Evolutionary conservation across 345 rosid genomes (phyloP), one percentile per base, ranked within the genome.

Genomic region (Turnera subulata): DNA sequence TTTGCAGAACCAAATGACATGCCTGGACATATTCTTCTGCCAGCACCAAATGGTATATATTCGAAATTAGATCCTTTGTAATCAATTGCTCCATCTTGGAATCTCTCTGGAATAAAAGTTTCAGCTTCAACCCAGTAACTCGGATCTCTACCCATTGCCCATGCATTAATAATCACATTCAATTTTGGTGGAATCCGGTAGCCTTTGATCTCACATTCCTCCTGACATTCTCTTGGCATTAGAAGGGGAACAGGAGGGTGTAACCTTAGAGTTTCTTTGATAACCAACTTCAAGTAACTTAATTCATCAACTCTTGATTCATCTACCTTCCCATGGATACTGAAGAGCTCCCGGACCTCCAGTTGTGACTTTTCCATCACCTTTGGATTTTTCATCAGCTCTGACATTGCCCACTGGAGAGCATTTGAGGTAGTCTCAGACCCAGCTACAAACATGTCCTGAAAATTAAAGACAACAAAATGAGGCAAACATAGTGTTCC

Each of bases 141-240:
- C 0, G 43, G 18, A 29, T 62, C 57, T 15, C 58, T 62, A 1
- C 42, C 58, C n/a, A n/a, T n/a, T n/a, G n/a, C n/a, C n/a, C n/a
- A n/a, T n/a, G n/a, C n/a, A n/a, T n/a, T n/a, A n/a, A 62, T 43
- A 7, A 58, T 32, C 1, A 58, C 25, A 20, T 58, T 46, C 0
- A 44, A n/a, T 18, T 57, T 57, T 0, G 12, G 42, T 1, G 50
- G 52, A 11, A 57, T 57, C 3, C 26, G 25, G 11, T 58, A 46
- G 0, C 66, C 54, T 15, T 42, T 2, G 29, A 51, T 52, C 66
- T 24, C 50, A 23, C 58, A 51, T 1, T 15, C 26, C 50, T 42
- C 50, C 11, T 51, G 42, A 21, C 58, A 17, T 50, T 62, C 66
- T 43, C 66, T 62, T 62, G 66, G 50, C n/a, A n/a, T n/a, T 19